A percentile compares a stretch with the other conserved stretches of the same genome.
phyloP scores from a whole-genome alignment of 345 rosid genomes.

The Heritiera fomes region DNA sequence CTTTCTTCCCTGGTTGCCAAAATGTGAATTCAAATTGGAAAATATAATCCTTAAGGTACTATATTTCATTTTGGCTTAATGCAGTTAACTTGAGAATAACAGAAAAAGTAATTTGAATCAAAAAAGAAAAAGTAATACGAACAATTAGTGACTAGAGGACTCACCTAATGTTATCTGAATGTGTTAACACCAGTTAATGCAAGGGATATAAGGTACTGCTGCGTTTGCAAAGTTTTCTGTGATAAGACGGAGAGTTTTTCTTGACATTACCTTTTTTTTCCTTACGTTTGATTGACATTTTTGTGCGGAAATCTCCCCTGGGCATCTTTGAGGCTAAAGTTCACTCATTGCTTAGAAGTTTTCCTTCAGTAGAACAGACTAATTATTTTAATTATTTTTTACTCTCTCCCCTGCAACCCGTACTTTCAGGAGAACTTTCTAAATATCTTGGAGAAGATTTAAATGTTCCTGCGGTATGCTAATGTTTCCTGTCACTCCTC shows the following conservation, averaged over 20 bases:
- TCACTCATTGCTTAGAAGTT: neutral
- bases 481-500: neutral
- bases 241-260: neutral
- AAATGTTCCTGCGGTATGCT: neutral
- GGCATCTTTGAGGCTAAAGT: neutral
- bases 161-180: neutral
- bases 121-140: neutral
- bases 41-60: neutral
- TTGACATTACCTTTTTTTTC: neutral
- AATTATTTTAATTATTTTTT: neutral
- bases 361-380: neutral
- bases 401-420: neutral
- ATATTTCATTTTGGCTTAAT: neutral
- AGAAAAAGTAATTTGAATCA: neutral
- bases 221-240: neutral
- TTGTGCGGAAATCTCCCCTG: no score
- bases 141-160: neutral
- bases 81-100: neutral
- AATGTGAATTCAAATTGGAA: constrained; percentile 7
- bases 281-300: neutral
- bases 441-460: constrained; percentile 6
- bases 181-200: neutral
- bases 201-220: neutral
- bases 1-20: constrained; percentile 1
- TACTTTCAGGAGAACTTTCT: neutral